Conservation (phyloP, 495 filamentous ascomycete species). For the Margaritispora aquatica region DNA sequence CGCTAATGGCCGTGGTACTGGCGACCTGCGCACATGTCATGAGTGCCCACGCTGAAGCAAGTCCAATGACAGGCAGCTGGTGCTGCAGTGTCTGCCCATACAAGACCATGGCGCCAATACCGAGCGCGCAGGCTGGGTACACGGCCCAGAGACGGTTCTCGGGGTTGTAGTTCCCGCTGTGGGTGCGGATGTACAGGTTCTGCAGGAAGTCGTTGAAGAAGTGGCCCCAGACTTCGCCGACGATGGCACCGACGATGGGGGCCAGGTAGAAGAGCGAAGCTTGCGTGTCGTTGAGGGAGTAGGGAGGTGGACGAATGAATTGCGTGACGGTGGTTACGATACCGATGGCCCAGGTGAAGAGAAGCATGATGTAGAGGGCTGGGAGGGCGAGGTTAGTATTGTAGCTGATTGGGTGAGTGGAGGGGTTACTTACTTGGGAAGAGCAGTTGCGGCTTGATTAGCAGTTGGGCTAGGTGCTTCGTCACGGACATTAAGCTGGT, state of each 20-base stretch:
- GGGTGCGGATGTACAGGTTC: slow-evolving; percentile 15
- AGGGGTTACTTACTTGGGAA: slow-evolving; percentile 19
- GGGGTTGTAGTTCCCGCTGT: slow-evolving; percentile 19
- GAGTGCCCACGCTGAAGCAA: slow-evolving; percentile 28
- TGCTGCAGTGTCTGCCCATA: slow-evolving; percentile 30
- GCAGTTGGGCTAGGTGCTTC: slow-evolving; percentile 20
- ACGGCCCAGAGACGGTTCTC: slow-evolving; percentile 21
- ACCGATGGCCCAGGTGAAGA: slow-evolving; percentile 32
- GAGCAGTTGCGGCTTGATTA: slow-evolving; percentile 25
- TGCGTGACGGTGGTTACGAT: slow-evolving; percentile 27
- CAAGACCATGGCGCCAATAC: slow-evolving; percentile 18
- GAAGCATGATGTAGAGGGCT: slow-evolving; percentile 6
- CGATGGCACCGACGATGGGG: slow-evolving; percentile 30
- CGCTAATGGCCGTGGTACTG: slow-evolving; percentile 28
- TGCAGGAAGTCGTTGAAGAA: slow-evolving; percentile 35
- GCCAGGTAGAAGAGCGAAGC: slow-evolving; percentile 30
- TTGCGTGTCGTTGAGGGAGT: slow-evolving; percentile 24
- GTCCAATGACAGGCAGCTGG: slow-evolving; percentile 25
- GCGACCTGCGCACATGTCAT: slow-evolving; percentile 27
- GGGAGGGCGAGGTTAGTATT: background rate
- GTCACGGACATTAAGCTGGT: slow-evolving; percentile 17
- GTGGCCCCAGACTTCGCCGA: slow-evolving; percentile 32
- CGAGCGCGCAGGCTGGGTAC: background rate
- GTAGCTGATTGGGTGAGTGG: background rate
- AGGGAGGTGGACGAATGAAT: slow-evolving; percentile 32